These are phyloP conservation scores for Leucoagaricus sp. DNA, from an alignment of 1,284 basidiomycete species.

Conservation along the genomic window DNA sequence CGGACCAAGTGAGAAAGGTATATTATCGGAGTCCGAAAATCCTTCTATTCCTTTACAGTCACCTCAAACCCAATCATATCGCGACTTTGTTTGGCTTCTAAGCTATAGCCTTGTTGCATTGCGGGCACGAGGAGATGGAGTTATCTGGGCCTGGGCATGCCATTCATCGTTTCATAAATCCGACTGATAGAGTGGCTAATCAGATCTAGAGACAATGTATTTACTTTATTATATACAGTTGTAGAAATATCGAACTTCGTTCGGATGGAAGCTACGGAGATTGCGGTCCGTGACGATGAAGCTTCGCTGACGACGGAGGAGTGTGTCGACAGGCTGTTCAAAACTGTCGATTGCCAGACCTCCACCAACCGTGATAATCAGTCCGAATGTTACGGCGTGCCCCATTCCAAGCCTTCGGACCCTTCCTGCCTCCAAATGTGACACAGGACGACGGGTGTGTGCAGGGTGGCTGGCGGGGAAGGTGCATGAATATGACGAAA, in stretches of 20 bases:
- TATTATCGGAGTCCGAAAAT: slow-evolving; percentile 23
- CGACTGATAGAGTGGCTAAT: slow-evolving; percentile 64
- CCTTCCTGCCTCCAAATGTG: neutral
- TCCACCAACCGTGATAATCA: neutral
- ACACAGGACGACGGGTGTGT: slow-evolving; percentile 10
- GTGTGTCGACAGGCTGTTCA: neutral
- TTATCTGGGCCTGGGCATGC: slow-evolving; percentile 67
- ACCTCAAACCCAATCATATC: slow-evolving; percentile 44
- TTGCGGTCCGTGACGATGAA: slow-evolving; percentile 8
- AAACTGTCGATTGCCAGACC: neutral
- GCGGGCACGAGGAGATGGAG: slow-evolving; percentile 45
- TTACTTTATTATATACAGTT: neutral
- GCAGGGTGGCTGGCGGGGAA: slow-evolving; percentile 10
- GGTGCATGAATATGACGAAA: slow-evolving; percentile 7
- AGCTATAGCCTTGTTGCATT: slow-evolving; percentile 23
- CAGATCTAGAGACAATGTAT: slow-evolving; percentile 59
- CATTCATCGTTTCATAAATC: slow-evolving; percentile 45
- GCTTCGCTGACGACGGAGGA: slow-evolving; percentile 4
- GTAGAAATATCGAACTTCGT: neutral
- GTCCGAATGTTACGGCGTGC: slow-evolving; percentile 10
- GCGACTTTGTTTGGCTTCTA: slow-evolving; percentile 26
- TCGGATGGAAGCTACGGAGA: slow-evolving; percentile 7
- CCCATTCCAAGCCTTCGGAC: neutral
- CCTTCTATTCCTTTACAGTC: slow-evolving; percentile 53
- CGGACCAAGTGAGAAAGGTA: slow-evolving; percentile 47